A percentile compares a stretch with the other conserved stretches of the same genome.
phyloP scores from a whole-genome alignment of 345 rosid species.

The Luvunga scandens region DNA sequence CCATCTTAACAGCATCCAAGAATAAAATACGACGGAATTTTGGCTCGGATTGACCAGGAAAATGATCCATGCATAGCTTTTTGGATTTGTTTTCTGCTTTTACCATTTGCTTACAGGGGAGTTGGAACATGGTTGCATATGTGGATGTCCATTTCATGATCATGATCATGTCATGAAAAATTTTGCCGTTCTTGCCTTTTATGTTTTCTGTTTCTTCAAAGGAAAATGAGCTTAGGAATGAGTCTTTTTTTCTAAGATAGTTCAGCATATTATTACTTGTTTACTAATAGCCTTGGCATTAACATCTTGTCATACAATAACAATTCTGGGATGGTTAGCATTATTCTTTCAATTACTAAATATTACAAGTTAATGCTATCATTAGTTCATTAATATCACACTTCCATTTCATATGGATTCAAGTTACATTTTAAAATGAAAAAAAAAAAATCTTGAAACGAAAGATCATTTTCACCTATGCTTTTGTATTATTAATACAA shows the following conservation, averaged over 20 bases:
- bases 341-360: no score
- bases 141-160: not conserved
- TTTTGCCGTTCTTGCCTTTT: not conserved
- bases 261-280: not conserved
- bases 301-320: no score
- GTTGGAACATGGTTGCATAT: not conserved
- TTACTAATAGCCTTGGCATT: no score
- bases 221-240: not conserved
- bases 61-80: not conserved
- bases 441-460: no score
- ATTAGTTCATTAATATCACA: no score
- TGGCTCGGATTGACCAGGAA: not conserved
- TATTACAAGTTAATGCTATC: no score
- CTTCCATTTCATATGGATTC: no score
- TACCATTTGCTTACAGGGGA: not conserved
- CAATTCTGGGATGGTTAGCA: no score
- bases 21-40: not conserved
- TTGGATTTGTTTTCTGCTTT: not conserved
- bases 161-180: not conserved
- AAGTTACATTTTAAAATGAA: no score
- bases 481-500: no score
- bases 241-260: not conserved
- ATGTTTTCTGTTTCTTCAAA: not conserved
- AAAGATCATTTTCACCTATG: no score
- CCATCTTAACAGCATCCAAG: not conserved